These are phyloP conservation scores for Phytophthora sp. DNA, from an alignment of 352 stramenopile genomes.

Conservation along the genomic window DNA sequence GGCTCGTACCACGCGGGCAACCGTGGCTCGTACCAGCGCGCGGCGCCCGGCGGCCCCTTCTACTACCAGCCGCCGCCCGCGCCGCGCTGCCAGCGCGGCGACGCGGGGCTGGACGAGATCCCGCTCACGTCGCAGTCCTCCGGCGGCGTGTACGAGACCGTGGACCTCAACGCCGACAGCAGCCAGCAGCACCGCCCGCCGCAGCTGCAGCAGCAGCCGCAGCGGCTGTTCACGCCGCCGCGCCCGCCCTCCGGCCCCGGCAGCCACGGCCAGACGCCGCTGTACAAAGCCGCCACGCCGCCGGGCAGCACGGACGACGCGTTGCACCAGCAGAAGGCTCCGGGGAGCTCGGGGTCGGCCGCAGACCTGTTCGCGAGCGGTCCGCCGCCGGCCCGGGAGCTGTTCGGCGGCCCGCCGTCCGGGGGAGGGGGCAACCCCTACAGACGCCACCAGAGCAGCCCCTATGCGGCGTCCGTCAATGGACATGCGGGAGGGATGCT, in stretches of 20 bases:
- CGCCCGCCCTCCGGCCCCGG: neutral
- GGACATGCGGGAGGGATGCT: neutral
- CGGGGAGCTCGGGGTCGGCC: conserved; percentile 15
- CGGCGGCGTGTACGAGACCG: conserved; percentile 47
- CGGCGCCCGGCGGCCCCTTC: conserved; percentile 27
- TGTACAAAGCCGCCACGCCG: conserved; percentile 16
- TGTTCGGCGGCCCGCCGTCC: conserved; percentile 15
- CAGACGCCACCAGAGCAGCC: conserved; percentile 10
- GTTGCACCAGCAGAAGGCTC: conserved; percentile 18
- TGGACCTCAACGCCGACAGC: conserved; percentile 47
- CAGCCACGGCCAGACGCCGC: conserved; percentile 4
- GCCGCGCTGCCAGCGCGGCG: conserved; percentile 11
- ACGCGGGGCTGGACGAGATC: conserved; percentile 32
- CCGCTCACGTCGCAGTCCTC: conserved; percentile 37
- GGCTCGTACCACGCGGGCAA: conserved; percentile 23
- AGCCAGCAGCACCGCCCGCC: conserved; percentile 19
- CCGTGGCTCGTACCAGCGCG: conserved; percentile 40
- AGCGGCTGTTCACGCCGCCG: neutral
- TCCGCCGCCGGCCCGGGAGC: conserved; percentile 15
- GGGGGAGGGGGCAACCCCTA: conserved; percentile 21
- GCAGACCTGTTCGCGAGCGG: conserved; percentile 27
- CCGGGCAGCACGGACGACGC: conserved; percentile 1
- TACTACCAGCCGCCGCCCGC: conserved; percentile 39
- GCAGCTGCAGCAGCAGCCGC: neutral
- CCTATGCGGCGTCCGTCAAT: neutral